Conservation (phyloP, 2,329 filamentous ascomycete genomes). For the Neofusicoccum ribis region DNA sequence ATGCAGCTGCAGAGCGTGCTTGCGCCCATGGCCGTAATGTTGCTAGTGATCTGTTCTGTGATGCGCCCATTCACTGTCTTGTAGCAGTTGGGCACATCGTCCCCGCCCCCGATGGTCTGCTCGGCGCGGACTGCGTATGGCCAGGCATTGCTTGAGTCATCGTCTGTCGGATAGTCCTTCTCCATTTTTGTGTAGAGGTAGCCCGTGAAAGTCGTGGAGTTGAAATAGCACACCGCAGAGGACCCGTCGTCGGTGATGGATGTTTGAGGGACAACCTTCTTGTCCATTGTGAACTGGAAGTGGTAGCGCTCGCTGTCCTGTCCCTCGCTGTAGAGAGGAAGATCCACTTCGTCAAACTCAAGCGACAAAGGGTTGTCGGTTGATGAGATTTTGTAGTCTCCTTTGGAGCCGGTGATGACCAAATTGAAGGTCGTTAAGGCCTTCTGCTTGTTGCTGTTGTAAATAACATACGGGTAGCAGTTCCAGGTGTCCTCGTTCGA, state of each 20-base stretch:
- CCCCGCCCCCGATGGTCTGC: constrained; percentile 52
- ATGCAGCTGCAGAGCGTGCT: constrained; percentile 46
- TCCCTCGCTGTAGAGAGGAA: constrained; percentile 52
- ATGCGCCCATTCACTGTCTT: constrained; percentile 39
- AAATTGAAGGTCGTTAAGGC: constrained; percentile 60
- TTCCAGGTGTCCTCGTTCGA: constrained; percentile 60
- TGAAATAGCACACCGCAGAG: constrained; percentile 59
- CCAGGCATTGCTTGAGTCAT: constrained; percentile 45
- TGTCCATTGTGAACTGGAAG: constrained; percentile 57
- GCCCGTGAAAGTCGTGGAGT: constrained; percentile 56
- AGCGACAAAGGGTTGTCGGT: constrained; percentile 58
- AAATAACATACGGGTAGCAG: constrained; percentile 60
- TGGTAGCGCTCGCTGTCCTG: constrained; percentile 56
- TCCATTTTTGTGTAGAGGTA: constrained; percentile 61
- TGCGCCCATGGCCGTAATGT: constrained; percentile 36
- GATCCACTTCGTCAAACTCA: constrained; percentile 53
- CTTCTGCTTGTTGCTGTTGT: constrained; percentile 43
- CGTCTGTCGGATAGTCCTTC: constrained; percentile 40
- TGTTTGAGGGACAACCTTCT: constrained; percentile 53
- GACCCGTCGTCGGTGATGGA: constrained; percentile 47
- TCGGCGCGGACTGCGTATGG: constrained; percentile 59
- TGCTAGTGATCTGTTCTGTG: constrained; percentile 38
- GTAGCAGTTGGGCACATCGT: constrained; percentile 57
- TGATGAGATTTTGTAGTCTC: constrained; percentile 55
- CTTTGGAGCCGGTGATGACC: constrained; percentile 52